Evolutionary conservation across 2,329 filamentous ascomycete species (phyloP), one percentile per base, ranked within the genome.

Genomic region (Nannizziopsis arthrosporioides): DNA sequence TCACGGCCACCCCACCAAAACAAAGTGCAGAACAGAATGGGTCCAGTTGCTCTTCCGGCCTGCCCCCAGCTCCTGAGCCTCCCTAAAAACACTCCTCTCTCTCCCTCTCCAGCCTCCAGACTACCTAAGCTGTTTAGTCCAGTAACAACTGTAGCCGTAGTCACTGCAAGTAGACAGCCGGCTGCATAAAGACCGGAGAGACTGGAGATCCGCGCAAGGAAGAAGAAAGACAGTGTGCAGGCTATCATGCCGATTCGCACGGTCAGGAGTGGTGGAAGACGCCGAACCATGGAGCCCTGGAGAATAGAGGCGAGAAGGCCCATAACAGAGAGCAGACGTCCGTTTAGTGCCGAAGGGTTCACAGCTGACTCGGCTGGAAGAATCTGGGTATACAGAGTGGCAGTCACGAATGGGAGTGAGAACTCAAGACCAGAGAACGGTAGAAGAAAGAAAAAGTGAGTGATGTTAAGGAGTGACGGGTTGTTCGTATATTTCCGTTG

Each of bases 361-460:
- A 41, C 34, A 17, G 59, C 60, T 14, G 55, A 56, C 2, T 47
- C 48, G 9, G 75, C 78, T 62, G 92, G 93, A 1, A 38, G 42
- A 7, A 47, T 47, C 32, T 47, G 38, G 7, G 77, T 77, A 65
- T 96, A 96, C 39, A 98, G 77, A 46, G 94, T 90, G 59, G 92
- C 94, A 0, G 90, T 96, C 80, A 98, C 89, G 65, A 98, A 98
- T 0, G 92, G 89, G 2, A 98, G 76, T 0, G 88, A 94, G 66
- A 94, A 96, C 63, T 98, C 92, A 84, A 98, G 90, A 52, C 92
- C 92, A 1, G 87, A 94, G 69, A 98, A 98, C 68, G 94, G 94
- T 10, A 98, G 80, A 51, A 98, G 80, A 66, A 98, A 98, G 41
- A 82, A 70, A 60, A 96, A 84, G 66, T 98, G 92, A 0, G 86